Conservation (phyloP, 345 rosid species). For the Gossypium sturtianum region DNA sequence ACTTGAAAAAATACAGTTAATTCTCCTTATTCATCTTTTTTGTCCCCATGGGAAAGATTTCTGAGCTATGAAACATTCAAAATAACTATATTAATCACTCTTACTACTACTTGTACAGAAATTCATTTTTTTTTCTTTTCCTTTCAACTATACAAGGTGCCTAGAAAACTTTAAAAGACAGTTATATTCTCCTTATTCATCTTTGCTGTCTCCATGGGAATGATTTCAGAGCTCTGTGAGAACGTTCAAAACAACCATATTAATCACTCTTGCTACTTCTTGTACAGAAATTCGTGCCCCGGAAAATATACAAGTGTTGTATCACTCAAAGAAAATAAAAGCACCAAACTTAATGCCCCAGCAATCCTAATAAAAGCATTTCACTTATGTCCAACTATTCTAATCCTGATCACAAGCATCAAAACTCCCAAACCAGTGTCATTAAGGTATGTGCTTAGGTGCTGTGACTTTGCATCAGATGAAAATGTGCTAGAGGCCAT, state of each 20-base stretch:
- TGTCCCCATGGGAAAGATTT: not conserved
- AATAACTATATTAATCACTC: not conserved
- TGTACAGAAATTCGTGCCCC: not conserved
- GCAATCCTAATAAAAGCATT: not conserved
- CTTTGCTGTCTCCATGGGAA: not conserved
- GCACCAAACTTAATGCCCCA: not conserved
- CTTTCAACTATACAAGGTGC: not conserved
- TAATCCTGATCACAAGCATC: not conserved
- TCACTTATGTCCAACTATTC: not conserved
- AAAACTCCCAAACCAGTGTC: not conserved
- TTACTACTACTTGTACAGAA: not conserved
- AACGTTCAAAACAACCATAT: not conserved
- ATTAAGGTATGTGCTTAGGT: too few species aligned
- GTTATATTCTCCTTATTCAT: not conserved
- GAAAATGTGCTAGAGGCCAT: too few species aligned
- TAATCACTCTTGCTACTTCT: not conserved
- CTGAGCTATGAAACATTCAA: not conserved
- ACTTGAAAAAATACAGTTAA: not conserved
- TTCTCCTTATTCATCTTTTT: not conserved
- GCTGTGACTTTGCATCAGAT: too few species aligned
- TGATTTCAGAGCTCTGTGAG: not conserved
- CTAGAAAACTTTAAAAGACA: not conserved
- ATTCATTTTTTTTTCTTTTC: not conserved
- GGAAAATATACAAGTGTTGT: not conserved
- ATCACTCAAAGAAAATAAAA: not conserved